phyloP scores from a whole-genome alignment of 2,329 filamentous ascomycete genomes.

The Hypocrella siamensis region DNA sequence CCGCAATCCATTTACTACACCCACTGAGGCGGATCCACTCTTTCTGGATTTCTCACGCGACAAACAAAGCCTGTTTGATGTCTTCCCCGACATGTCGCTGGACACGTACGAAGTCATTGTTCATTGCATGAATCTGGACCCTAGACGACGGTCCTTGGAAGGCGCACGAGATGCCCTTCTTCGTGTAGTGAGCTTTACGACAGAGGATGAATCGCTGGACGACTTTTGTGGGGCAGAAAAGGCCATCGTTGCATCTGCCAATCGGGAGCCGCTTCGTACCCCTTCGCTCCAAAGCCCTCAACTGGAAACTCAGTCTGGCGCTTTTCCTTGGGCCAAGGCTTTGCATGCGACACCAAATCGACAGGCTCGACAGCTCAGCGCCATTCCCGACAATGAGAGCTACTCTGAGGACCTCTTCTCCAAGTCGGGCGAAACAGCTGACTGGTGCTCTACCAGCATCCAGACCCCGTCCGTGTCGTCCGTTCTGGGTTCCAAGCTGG shows the following conservation, averaged over 20 bases:
- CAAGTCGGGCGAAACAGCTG: slow-evolving; percentile 53
- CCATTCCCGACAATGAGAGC: slow-evolving; percentile 65
- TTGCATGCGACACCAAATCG: slow-evolving; percentile 56
- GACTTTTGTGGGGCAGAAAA: slow-evolving; percentile 83
- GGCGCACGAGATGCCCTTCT: slow-evolving; percentile 64
- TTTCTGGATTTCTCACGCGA: slow-evolving; percentile 89
- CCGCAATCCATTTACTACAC: slow-evolving; percentile 86
- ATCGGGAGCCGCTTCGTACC: slow-evolving; percentile 88
- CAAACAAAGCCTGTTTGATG: slow-evolving; percentile 90
- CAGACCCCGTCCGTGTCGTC: slow-evolving; percentile 74
- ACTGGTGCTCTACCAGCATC: slow-evolving; percentile 65
- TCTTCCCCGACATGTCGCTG: slow-evolving; percentile 96
- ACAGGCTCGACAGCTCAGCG: slow-evolving; percentile 71
- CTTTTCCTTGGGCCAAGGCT: slow-evolving; percentile 92
- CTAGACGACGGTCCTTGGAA: slow-evolving; percentile 68
- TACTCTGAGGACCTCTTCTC: slow-evolving; percentile 79
- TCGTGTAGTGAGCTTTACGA: slow-evolving; percentile 81
- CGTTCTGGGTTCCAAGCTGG: slow-evolving; percentile 68
- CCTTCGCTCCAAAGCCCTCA: slow-evolving; percentile 85
- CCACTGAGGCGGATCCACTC: slow-evolving; percentile 77
- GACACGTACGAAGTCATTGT: slow-evolving; percentile 92
- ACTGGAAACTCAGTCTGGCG: slow-evolving; percentile 47
- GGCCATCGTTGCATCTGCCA: slow-evolving; percentile 64
- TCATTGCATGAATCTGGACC: slow-evolving; percentile 82
- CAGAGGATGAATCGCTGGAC: slow-evolving; percentile 76